These are phyloP conservation scores for Phytopythium delawarense DNA, from an alignment of 352 stramenopile genomes.

Conservation along the genomic window DNA sequence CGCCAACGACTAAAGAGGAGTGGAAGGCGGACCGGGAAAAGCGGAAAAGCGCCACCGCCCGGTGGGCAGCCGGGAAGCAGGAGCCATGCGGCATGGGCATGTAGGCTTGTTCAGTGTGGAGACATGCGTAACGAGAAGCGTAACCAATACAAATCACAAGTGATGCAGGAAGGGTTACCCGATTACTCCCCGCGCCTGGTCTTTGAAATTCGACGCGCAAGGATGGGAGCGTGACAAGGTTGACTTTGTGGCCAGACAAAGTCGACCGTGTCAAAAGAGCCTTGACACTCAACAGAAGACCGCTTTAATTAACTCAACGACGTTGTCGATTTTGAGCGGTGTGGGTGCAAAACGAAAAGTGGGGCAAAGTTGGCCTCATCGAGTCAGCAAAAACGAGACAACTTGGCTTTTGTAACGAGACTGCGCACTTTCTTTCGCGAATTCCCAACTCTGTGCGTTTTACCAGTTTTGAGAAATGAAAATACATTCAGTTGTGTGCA, in stretches of 20 bases:
- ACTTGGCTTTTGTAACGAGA: not conserved
- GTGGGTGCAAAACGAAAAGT: not conserved
- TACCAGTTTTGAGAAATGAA: not conserved
- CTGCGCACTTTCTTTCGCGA: not conserved
- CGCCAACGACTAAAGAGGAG: not conserved
- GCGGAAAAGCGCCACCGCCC: not conserved
- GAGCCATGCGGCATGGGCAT: not conserved
- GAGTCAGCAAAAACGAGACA: not conserved
- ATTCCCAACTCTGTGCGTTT: not conserved
- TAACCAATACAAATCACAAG: not conserved
- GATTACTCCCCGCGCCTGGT: not conserved
- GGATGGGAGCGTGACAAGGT: not conserved
- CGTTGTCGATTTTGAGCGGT: not conserved
- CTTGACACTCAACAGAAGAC: not conserved
- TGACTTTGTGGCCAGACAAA: not conserved
- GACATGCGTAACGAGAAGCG: not conserved
- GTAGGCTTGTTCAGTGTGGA: not conserved
- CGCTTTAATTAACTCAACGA: not conserved
- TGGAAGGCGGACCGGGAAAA: not conserved
- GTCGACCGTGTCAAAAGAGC: not conserved
- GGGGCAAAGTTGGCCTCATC: not conserved
- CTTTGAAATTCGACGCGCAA: not conserved
- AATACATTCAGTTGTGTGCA: not conserved
- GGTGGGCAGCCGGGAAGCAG: not conserved
- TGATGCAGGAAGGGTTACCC: not conserved